Evolutionary conservation across 352 stramenopile genomes (phyloP).

Genomic region (Phytopythium delawarense): DNA sequence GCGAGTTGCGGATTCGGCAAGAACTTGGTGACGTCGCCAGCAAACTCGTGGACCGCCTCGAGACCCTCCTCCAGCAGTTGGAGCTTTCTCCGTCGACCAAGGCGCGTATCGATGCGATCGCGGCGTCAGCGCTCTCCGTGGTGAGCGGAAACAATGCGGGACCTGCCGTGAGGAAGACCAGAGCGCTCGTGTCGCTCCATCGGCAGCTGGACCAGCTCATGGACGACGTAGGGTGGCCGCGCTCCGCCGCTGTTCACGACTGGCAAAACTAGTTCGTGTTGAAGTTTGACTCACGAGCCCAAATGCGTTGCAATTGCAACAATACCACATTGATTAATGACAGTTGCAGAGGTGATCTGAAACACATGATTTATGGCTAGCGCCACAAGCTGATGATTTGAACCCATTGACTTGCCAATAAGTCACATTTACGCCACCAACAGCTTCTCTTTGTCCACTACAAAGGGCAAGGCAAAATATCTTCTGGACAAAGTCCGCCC

Average conservation of each 20-base stretch:
- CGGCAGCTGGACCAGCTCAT: neutral
- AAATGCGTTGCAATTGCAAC: too few relatives aligned
- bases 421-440: too few relatives aligned
- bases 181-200: neutral
- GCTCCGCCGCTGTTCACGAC: neutral
- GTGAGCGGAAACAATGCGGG: neutral
- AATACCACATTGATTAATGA: too few relatives aligned
- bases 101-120: neutral
- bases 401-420: too few relatives aligned
- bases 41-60: neutral
- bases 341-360: too few relatives aligned
- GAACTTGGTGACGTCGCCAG: neutral
- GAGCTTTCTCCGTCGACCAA: neutral
- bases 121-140: neutral
- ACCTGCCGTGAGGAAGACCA: neutral
- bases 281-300: too few relatives aligned
- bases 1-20: neutral
- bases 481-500: too few relatives aligned
- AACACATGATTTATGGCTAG: too few relatives aligned
- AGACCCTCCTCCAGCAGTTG: neutral
- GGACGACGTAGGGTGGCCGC: neutral
- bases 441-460: too few relatives aligned
- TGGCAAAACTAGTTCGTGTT: neutral
- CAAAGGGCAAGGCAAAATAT: too few relatives aligned
- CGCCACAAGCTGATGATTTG: too few relatives aligned